phyloP scores from a whole-genome alignment of 2,329 filamentous ascomycete genomes.

The Fusarium torreyae region DNA sequence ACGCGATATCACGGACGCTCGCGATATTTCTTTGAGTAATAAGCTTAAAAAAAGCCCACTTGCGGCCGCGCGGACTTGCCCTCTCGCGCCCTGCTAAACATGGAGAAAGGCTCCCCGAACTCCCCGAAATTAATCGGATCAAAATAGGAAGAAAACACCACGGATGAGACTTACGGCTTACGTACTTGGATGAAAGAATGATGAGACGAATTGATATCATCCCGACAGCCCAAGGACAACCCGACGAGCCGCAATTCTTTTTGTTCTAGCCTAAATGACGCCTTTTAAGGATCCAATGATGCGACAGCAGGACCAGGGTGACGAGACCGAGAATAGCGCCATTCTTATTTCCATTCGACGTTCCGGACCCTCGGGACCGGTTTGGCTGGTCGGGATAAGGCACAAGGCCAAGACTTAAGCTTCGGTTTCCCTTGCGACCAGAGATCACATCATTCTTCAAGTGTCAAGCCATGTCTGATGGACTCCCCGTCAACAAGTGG shows the following conservation, averaged over 20 bases:
- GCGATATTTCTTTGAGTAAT: constrained; percentile 25
- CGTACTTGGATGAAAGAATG: constrained; percentile 1
- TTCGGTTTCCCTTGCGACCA: background rate
- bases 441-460: constrained; percentile 20
- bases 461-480: constrained; percentile 13
- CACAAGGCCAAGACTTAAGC: background rate
- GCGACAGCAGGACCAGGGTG: constrained; percentile 27
- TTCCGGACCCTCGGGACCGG: constrained; percentile 21
- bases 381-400: background rate
- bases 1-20: constrained; percentile 4
- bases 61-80: background rate
- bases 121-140: constrained; percentile 22
- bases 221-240: background rate
- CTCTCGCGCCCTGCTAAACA: background rate
- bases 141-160: background rate
- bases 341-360: constrained; percentile 22
- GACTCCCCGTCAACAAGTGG: constrained; percentile 18
- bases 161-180: background rate
- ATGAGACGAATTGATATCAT: background rate
- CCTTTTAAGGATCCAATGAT: constrained; percentile 41
- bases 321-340: constrained; percentile 14
- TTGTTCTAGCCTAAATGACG: constrained; percentile 34
- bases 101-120: constrained; percentile 27
- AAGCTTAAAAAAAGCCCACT: constrained; percentile 43
- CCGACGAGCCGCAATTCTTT: constrained; percentile 37